Conservation (phyloP, 2,329 filamentous ascomycete genomes). For the Tolypocladium guangdongense region DNA sequence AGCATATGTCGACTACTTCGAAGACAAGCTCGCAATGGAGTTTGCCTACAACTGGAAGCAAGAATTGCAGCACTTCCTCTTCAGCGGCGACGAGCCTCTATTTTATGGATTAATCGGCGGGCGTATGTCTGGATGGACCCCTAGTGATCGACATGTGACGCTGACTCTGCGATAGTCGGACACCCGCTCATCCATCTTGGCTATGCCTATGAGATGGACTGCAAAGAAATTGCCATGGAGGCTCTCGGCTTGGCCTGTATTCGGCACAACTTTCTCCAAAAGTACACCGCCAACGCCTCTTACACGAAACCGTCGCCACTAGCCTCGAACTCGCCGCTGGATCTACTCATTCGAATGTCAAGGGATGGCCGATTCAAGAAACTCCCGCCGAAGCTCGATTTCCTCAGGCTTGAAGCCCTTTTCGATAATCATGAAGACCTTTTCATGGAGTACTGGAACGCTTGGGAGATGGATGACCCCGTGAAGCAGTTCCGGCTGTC, state of each 20-base stretch:
- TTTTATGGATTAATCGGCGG: slow-evolving; percentile 72
- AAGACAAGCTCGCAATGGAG: slow-evolving; percentile 69
- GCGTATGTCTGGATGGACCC: slow-evolving; percentile 38
- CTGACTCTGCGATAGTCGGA: slow-evolving; percentile 47
- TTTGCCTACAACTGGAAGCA: slow-evolving; percentile 76
- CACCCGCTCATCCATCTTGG: slow-evolving; percentile 90
- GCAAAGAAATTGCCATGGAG: slow-evolving; percentile 79
- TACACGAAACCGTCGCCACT: slow-evolving; percentile 57
- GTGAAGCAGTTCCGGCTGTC: slow-evolving; percentile 65
- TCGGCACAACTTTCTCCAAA: slow-evolving; percentile 49
- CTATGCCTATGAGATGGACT: slow-evolving; percentile 86
- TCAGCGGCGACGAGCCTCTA: slow-evolving; percentile 62
- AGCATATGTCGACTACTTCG: slow-evolving; percentile 89
- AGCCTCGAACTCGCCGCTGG: slow-evolving; percentile 50
- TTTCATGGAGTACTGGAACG: slow-evolving; percentile 83
- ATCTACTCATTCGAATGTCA: slow-evolving; percentile 60
- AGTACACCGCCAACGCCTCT: slow-evolving; percentile 59
- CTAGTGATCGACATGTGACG: background rate
- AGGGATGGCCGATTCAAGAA: slow-evolving; percentile 60
- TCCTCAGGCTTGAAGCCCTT: slow-evolving; percentile 54
- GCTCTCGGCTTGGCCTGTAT: slow-evolving; percentile 59
- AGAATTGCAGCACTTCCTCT: slow-evolving; percentile 66
- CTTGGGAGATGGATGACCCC: slow-evolving; percentile 64
- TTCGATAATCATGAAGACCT: slow-evolving; percentile 59
- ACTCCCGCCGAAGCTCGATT: slow-evolving; percentile 47